Evolutionary conservation across 2,329 filamentous ascomycete species (phyloP).

Genomic region (Diatrype stigma): DNA sequence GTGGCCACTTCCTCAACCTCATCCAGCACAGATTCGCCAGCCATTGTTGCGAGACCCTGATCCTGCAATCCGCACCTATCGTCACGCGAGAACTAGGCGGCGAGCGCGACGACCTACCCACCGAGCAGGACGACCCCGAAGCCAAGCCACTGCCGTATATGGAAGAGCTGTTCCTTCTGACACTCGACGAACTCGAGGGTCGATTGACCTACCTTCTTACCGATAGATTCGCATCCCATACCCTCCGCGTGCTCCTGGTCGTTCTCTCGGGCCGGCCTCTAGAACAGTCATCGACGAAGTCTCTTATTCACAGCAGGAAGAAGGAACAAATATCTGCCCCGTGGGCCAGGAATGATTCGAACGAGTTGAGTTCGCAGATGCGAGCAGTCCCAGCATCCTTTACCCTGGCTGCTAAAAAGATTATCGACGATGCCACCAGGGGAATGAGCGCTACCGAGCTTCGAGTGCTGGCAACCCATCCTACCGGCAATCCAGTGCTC

Average conservation of each 20-base stretch:
- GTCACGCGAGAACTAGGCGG: constrained; percentile 69
- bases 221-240: constrained; percentile 85
- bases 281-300: constrained; percentile 63
- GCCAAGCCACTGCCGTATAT: constrained; percentile 58
- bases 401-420: constrained; percentile 69
- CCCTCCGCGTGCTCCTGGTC: constrained; percentile 78
- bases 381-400: constrained; percentile 76
- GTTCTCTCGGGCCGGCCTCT: constrained; percentile 81
- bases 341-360: constrained; percentile 44
- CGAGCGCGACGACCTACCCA: constrained; percentile 38
- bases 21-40: constrained; percentile 95
- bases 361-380: constrained; percentile 41
- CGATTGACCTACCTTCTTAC: constrained; percentile 80
- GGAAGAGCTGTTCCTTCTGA: constrained; percentile 79
- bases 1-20: constrained; percentile 79
- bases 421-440: constrained; percentile 72
- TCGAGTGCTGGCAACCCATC: constrained; percentile 79
- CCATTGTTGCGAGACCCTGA: constrained; percentile 93
- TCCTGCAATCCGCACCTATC: constrained; percentile 73
- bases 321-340: constrained; percentile 77
- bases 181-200: constrained; percentile 82
- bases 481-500: constrained; percentile 87
- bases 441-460: constrained; percentile 76
- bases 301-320: constrained; percentile 83
- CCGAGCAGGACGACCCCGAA: constrained; percentile 39